Evolutionary conservation across 2,329 filamentous ascomycete species (phyloP), one percentile per base, ranked within the genome.

Genomic region (Trichoderma sp.): DNA sequence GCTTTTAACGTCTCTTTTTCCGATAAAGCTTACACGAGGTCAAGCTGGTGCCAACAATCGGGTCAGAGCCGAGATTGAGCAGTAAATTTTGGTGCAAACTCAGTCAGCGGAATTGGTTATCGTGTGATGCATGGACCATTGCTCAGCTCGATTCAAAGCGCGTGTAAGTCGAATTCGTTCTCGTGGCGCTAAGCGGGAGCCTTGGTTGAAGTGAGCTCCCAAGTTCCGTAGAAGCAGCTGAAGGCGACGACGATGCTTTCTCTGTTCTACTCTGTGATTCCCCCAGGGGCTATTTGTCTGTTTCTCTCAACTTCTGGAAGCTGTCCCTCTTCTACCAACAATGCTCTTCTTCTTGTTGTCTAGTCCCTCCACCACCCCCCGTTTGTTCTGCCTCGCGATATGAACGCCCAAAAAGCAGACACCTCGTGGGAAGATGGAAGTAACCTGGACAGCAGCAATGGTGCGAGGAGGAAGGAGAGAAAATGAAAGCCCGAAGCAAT

Each of bases 281-380:
- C n/a, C 33, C 13, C 37, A 31, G 31, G n/a, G 29, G 24, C 8
- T 1, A 8, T 3, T 14, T 3, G 24, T 21, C 19, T 31, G 37
- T 43, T 57, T 3, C 31, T 13, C 35, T 19, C 24, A 13, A 37
- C n/a, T 58, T 37, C 19, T 37, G 27, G 29, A 55, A 47, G 14
- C 55, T 59, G 40, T 21, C 52, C 37, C 31, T 59, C 53, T 49
- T 21, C 53, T 56, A 33, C 64, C 55, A 16, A 35, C 8, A 8
- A 29, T 16, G 24, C 8, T 67, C 49, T 31, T 52, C 37, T n/a
- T 47, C 2, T 47, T 57, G 10, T 47, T 57, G 10, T 21, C 6
- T 16, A 37, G 27, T 37, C 64, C 64, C 64, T 67, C 64, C 64
- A 37, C 64, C 64, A 49, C 64, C 64, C 64, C 64, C 64, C 64